Evolutionary conservation across 306 rosid species (phyloP), one percentile per base, ranked within the genome.

Genomic region (Carpinus viminea): DNA sequence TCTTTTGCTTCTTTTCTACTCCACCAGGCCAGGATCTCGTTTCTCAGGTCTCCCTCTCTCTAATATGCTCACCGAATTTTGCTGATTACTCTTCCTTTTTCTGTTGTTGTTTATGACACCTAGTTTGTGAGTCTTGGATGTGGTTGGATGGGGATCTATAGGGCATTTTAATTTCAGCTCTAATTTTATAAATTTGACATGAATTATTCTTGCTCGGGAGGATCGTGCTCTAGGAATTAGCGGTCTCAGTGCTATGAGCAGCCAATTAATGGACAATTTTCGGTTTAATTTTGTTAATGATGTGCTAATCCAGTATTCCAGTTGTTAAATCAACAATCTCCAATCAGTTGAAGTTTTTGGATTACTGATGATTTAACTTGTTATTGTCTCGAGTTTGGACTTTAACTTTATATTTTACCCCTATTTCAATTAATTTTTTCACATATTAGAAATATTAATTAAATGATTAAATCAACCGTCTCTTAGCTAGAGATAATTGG

Each of bases 1-100:
- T 95, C 85, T 2, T 82, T 68, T 57, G 74, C 78, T 91, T 92
- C 86, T 87, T 92, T 72, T 88, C 90, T 21, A 86, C 96, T 28
- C 79, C 84, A 0, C 36, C 77, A 1, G 93, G 91, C 20, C 83
- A 83, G 68, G 55, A 51, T 74, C 72, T 90, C 68, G 81, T 73
- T 78, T 90, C 94, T 45, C 94, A 93, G 90, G 98, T 87, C 16
- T 31, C 11, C 5, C 76, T 77, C 43, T 65, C 60, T 80, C 52
- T 21, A 59, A 20, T 59, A 20, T 11, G 46, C 12, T 65, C 70
- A 34, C 6, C 41, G 3, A 8, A 0, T 41, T 0, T 61, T 12
- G 38, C 4, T 11, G 13, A 8, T 47, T 20, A 12, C 28, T n/a
- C 16, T 60, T 21, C 0, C 31, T 50, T 12, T 12, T 69, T 11